phyloP scores from a whole-genome alignment of 371 early-diverging fungal genomes.

The Blastocladiella emersonii region DNA sequence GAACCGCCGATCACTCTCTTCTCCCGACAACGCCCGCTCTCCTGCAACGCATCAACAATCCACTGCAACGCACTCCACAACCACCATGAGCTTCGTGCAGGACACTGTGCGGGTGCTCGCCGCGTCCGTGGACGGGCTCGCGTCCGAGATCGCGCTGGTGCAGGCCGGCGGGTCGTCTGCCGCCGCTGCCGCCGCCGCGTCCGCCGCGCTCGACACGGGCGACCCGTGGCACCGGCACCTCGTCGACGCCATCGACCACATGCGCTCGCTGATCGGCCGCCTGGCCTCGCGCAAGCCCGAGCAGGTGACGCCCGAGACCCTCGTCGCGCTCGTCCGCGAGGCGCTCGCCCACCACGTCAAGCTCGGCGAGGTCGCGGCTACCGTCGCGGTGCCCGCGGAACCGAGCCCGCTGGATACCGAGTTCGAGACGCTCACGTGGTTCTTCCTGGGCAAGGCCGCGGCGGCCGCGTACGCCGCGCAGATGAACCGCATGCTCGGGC shows the following conservation, averaged over 20 bases:
- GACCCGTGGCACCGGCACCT: background rate
- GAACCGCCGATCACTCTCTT: too few species aligned
- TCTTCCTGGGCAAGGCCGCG: background rate
- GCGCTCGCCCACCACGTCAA: background rate
- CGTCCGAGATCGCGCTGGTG: too few species aligned
- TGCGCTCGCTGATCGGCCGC: background rate
- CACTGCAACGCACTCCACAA: too few species aligned
- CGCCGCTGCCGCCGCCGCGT: too few species aligned
- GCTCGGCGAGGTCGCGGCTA: background rate
- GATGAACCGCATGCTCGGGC: background rate
- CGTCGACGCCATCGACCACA: background rate
- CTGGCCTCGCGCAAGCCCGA: background rate
- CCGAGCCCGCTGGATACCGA: background rate
- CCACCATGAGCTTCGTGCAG: too few species aligned
- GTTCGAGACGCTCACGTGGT: background rate
- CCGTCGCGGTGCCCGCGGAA: background rate
- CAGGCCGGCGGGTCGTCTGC: too few species aligned
- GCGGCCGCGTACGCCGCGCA: background rate
- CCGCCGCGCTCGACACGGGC: too few species aligned
- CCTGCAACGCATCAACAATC: too few species aligned
- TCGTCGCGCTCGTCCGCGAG: background rate
- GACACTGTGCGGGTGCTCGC: too few species aligned
- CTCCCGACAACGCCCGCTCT: too few species aligned
- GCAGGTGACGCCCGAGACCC: background rate
- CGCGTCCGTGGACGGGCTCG: too few species aligned